These are phyloP conservation scores for Diplodia sapinea DNA, from an alignment of 2,329 filamentous ascomycete species.

Conservation along the genomic window DNA sequence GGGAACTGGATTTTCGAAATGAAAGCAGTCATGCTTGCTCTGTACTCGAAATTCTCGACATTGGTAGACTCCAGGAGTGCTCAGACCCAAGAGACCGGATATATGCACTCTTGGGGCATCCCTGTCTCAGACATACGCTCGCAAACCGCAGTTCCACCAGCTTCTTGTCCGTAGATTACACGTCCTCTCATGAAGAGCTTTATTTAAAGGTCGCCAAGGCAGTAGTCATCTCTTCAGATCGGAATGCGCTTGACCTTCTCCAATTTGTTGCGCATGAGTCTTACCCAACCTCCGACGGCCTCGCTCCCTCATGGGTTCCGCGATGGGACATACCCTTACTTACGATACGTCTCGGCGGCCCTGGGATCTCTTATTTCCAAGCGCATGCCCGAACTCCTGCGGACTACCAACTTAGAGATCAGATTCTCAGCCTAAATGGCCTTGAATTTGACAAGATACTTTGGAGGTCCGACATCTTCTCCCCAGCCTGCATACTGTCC, in stretches of 20 bases:
- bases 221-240: background rate
- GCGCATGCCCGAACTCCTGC: background rate
- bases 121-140: background rate
- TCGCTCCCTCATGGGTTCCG: background rate
- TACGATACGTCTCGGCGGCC: background rate
- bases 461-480: background rate
- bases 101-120: background rate
- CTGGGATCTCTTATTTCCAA: too few relatives aligned
- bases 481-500: accelerated
- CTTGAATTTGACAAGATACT: background rate
- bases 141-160: background rate
- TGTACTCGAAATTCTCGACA: background rate
- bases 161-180: background rate
- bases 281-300: background rate
- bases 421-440: background rate
- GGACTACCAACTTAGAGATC: background rate
- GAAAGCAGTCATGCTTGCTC: accelerated
- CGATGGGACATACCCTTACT: too few relatives aligned
- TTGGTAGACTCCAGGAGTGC: accelerated
- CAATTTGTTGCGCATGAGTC: background rate
- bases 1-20: background rate
- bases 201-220: background rate
- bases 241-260: background rate
- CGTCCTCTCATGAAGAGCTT: background rate
- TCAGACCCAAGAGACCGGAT: background rate